phyloP scores from a whole-genome alignment of 2,329 filamentous ascomycete genomes.

The Fonsecaea monophora region DNA sequence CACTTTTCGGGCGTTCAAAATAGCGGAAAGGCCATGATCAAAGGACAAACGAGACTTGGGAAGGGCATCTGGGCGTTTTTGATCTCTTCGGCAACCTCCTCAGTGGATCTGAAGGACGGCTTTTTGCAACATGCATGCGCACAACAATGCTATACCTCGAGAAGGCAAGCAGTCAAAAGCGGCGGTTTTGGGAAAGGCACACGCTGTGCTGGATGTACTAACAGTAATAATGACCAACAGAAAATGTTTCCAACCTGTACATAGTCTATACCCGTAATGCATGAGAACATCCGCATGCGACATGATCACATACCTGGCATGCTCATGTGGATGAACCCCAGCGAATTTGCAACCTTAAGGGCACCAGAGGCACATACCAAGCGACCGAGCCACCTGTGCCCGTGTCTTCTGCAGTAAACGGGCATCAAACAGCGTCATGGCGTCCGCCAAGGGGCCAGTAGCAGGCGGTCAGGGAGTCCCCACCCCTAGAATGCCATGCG shows the following conservation, averaged over 20 bases:
- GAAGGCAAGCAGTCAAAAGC: slow-evolving; percentile 4
- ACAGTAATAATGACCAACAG: slow-evolving; percentile 3
- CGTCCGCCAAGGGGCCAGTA: neutral
- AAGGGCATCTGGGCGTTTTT: neutral
- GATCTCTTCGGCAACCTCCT: no score
- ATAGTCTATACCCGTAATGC: slow-evolving; percentile 8
- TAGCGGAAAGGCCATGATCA: neutral
- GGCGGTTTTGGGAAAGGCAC: neutral
- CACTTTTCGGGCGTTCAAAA: slow-evolving; percentile 18
- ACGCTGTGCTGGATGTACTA: slow-evolving; percentile 12
- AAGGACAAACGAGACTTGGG: neutral
- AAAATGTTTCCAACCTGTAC: slow-evolving; percentile 9
- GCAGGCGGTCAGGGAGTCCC: neutral
- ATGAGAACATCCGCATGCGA: neutral
- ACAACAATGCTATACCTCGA: slow-evolving; percentile 1
- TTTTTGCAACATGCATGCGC: neutral
- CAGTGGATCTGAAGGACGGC: neutral
- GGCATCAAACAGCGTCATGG: neutral
- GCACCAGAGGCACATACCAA: no score
- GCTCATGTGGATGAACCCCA: neutral
- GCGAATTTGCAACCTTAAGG: neutral
- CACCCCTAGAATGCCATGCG: neutral
- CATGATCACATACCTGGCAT: neutral
- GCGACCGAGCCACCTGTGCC: neutral
- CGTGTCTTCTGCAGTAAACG: neutral